Conservation (phyloP, 345 rosid genomes). For the Angophora floribunda region DNA sequence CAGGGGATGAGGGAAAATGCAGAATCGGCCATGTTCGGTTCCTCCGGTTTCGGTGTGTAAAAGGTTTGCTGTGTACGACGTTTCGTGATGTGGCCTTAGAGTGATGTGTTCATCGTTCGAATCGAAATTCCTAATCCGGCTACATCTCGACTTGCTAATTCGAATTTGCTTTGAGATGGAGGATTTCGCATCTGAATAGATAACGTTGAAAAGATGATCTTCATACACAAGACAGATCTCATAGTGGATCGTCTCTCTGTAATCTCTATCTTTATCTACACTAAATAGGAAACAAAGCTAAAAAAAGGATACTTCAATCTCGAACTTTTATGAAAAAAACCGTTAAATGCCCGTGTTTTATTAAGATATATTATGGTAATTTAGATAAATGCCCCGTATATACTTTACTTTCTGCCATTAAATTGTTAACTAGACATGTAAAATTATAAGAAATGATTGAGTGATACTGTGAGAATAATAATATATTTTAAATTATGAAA, state of each 20-base stretch:
- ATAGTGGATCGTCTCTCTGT: background rate
- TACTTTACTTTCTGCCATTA: background rate
- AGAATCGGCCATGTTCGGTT: background rate
- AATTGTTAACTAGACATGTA: background rate
- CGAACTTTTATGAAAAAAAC: background rate
- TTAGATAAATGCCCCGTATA: background rate
- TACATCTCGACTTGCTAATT: background rate
- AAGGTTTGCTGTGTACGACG: background rate
- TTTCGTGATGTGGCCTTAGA: background rate
- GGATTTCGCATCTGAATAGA: background rate
- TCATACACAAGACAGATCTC: background rate
- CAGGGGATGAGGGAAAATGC: background rate
- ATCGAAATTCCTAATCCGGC: background rate
- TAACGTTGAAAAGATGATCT: background rate
- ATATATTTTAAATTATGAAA: too few species aligned
- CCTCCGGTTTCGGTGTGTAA: background rate
- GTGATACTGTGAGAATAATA: too few species aligned
- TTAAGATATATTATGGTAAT: too few species aligned
- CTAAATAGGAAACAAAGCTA: background rate
- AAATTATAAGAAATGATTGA: too few species aligned
- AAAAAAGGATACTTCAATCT: background rate
- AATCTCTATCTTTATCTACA: background rate
- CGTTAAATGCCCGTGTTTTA: background rate
- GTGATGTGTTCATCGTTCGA: too few species aligned
- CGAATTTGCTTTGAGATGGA: background rate